Evolutionary conservation across 139 green algal species (phyloP).

Genomic region (Chlorella vulgaris): DNA sequence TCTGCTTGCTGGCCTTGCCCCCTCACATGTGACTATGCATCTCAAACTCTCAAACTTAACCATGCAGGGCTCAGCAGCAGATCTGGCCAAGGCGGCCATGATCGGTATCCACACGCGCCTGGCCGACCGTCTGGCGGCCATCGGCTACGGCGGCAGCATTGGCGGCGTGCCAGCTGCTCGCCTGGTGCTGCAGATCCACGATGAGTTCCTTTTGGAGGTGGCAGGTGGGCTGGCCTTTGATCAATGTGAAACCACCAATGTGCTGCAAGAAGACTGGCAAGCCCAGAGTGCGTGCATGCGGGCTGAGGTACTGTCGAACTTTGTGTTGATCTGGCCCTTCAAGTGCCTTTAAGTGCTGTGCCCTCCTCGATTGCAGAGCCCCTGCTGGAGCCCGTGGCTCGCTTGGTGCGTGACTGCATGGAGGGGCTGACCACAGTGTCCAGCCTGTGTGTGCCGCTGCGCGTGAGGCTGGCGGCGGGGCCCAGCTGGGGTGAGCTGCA

Average conservation of each 20-base stretch:
- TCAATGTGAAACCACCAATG: neutral
- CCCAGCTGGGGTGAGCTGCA: constrained; percentile 74
- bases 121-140: neutral
- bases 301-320: too few relatives aligned
- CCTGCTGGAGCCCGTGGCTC: constrained; percentile 30
- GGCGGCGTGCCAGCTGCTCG: neutral
- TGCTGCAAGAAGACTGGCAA: too few relatives aligned
- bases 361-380: constrained; percentile 4
- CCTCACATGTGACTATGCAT: too few relatives aligned
- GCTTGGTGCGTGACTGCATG: constrained; percentile 59
- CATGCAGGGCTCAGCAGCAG: constrained; percentile 79
- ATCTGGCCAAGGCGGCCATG: constrained; percentile 81
- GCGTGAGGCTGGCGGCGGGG: constrained; percentile 71
- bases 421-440: constrained; percentile 42
- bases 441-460: constrained; percentile 65
- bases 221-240: constrained; percentile 4
- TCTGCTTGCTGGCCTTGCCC: too few relatives aligned
- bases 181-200: constrained; percentile 74
- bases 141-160: neutral
- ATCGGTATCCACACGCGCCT: constrained; percentile 39
- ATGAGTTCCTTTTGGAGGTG: constrained; percentile 90
- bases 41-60: too few relatives aligned
- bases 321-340: too few relatives aligned
- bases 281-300: too few relatives aligned
- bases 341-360: too few relatives aligned